phyloP scores from a whole-genome alignment of 2,329 filamentous ascomycete species.

The Lachnum nothofagi region DNA sequence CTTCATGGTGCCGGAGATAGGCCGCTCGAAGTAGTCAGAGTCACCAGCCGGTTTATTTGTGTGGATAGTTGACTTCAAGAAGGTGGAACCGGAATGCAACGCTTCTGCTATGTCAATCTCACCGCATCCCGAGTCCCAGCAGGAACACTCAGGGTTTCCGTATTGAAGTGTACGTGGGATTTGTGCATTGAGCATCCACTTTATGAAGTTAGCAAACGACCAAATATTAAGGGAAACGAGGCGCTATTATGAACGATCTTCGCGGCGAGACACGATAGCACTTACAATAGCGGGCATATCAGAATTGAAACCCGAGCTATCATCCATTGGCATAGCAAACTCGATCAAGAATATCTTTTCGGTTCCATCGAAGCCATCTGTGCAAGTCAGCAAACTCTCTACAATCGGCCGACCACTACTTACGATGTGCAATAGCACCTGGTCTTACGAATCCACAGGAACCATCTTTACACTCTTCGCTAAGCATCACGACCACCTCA shows the following conservation, averaged over 20 bases:
- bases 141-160: slow-evolving; percentile 57
- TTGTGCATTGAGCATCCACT: slow-evolving; percentile 68
- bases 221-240: neutral
- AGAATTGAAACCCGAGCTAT: slow-evolving; percentile 46
- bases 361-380: slow-evolving; percentile 65
- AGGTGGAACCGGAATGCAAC: slow-evolving; percentile 57
- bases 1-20: slow-evolving; percentile 54
- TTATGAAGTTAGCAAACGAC: neutral
- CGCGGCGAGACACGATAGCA: too few relatives aligned
- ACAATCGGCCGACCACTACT: slow-evolving; percentile 17
- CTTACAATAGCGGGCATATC: slow-evolving; percentile 62
- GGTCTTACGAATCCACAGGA: slow-evolving; percentile 45
- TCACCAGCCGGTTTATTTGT: slow-evolving; percentile 57
- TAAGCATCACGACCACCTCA: slow-evolving; percentile 49
- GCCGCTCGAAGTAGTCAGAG: slow-evolving; percentile 67
- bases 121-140: slow-evolving; percentile 66
- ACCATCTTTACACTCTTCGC: slow-evolving; percentile 42
- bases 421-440: slow-evolving; percentile 46
- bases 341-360: slow-evolving; percentile 70
- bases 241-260: neutral
- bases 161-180: slow-evolving; percentile 70
- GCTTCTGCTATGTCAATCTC: slow-evolving; percentile 74
- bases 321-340: slow-evolving; percentile 65
- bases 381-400: slow-evolving; percentile 8
- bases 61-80: slow-evolving; percentile 68